Percentiles rank a stretch among this genome's conserved stretches.
These are phyloP conservation scores for Dalechampia spathulata DNA, from an alignment of 441 rosid species.

Conservation along the genomic window DNA sequence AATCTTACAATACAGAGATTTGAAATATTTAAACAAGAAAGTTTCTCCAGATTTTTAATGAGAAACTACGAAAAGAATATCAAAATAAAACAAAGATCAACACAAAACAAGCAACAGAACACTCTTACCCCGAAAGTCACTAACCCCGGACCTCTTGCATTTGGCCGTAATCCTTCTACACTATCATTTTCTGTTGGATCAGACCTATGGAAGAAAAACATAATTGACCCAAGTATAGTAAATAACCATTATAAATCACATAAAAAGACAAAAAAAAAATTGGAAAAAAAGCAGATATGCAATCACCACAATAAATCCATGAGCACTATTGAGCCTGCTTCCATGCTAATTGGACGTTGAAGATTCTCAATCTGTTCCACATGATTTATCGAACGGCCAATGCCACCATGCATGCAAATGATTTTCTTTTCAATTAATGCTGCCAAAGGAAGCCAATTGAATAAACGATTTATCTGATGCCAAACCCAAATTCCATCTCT, in stretches of 20 bases:
- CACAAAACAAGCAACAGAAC: neutral
- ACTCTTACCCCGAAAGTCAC: constrained; percentile 95
- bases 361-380: constrained; percentile 92
- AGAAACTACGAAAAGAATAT: no score
- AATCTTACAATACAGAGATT: no score
- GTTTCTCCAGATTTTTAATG: no score
- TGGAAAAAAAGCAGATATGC: constrained; percentile 2
- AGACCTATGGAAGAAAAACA: constrained; percentile 56
- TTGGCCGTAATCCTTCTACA: constrained; percentile 94
- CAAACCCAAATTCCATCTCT: constrained; percentile 99
- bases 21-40: no score
- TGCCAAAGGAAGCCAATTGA: constrained; percentile 97
- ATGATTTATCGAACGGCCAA: constrained; percentile 96
- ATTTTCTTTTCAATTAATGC: constrained; percentile 97
- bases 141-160: constrained; percentile 99
- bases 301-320: constrained; percentile 95
- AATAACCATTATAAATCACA: neutral
- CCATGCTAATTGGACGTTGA: constrained; percentile 97
- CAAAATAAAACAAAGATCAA: no score
- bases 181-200: constrained; percentile 99
- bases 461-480: constrained; percentile 95
- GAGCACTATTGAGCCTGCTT: constrained; percentile 95
- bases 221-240: no score
- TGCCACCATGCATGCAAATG: constrained; percentile 99
- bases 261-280: constrained; percentile 4